phyloP scores from a whole-genome alignment of 148 eudicot species.

The Euryodendron excelsum region DNA sequence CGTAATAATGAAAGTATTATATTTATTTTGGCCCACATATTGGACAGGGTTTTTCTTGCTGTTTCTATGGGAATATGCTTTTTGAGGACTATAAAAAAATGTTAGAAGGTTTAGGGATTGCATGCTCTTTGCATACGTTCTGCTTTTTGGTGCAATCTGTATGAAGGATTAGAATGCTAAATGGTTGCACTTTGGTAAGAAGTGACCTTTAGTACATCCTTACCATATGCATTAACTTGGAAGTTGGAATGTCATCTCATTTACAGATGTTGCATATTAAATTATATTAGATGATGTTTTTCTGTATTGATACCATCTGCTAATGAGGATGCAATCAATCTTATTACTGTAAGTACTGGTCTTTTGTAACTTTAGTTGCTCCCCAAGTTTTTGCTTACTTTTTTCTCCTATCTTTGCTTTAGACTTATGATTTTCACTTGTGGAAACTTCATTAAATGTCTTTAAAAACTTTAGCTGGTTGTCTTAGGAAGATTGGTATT shows the following conservation, averaged over 20 bases:
- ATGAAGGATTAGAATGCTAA: not conserved
- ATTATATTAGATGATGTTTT: conserved; percentile 14
- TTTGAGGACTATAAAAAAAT: not conserved
- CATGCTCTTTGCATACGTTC: not conserved
- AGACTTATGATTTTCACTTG: not conserved
- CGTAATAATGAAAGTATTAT: not conserved
- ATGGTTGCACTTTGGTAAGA: not conserved
- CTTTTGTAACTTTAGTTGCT: not conserved
- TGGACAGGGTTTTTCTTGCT: not conserved
- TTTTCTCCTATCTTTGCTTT: not conserved
- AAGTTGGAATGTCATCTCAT: not conserved
- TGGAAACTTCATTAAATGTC: not conserved
- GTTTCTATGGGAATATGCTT: not conserved
- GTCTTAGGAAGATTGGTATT: not conserved
- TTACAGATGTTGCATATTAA: not conserved
- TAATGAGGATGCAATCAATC: conserved; percentile 65
- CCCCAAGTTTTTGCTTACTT: not conserved
- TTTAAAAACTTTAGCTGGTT: not conserved
- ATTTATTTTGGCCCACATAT: not conserved
- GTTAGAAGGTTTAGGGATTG: not conserved
- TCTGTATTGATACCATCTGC: conserved; percentile 71
- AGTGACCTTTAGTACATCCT: not conserved
- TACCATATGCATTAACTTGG: not conserved
- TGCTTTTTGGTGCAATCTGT: too few relatives aligned
- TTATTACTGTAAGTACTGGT: conserved; percentile 48